Conservation (phyloP, 2,329 filamentous ascomycete genomes). For the Sclerotinia subarctica region DNA sequence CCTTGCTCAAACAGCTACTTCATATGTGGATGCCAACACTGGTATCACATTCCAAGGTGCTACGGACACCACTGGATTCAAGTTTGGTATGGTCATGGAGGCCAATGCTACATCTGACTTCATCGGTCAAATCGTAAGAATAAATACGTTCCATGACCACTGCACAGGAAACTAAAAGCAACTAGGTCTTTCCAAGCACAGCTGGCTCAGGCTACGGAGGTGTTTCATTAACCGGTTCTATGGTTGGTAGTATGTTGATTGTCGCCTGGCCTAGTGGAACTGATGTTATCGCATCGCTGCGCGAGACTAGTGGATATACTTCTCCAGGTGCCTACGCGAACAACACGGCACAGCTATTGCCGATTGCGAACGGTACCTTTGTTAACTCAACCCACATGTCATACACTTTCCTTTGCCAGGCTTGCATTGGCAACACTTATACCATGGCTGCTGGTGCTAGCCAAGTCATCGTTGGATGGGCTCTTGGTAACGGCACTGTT, state of each 20-base stretch:
- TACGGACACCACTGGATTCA: slow-evolving; percentile 41
- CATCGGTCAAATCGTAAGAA: slow-evolving; percentile 53
- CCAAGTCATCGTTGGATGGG: slow-evolving; percentile 14
- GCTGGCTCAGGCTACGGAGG: slow-evolving; percentile 46
- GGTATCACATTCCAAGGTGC: slow-evolving; percentile 46
- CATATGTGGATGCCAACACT: slow-evolving; percentile 45
- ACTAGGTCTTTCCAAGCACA: slow-evolving; percentile 16
- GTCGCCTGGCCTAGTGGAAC: slow-evolving; percentile 49
- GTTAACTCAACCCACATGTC: slow-evolving; percentile 52
- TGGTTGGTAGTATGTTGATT: slow-evolving; percentile 48
- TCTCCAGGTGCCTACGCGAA: slow-evolving; percentile 45
- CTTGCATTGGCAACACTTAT: slow-evolving; percentile 39
- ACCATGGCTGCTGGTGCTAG: neutral
- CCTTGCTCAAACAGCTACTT: slow-evolving; percentile 25
- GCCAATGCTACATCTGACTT: slow-evolving; percentile 49
- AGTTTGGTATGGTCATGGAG: slow-evolving; percentile 51
- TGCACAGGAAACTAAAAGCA: neutral
- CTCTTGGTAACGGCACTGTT: slow-evolving; percentile 17
- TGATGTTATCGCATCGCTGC: slow-evolving; percentile 43
- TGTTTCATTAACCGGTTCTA: slow-evolving; percentile 46
- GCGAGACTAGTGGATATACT: slow-evolving; percentile 45
- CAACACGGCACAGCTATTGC: slow-evolving; percentile 42
- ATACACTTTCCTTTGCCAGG: slow-evolving; percentile 52
- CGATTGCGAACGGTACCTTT: slow-evolving; percentile 51
- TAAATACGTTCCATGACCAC: neutral